Evolutionary conservation across 1,139 yeast genomes (phyloP), one percentile per base, ranked within the genome.

Genomic region (Ogataea hybrid): DNA sequence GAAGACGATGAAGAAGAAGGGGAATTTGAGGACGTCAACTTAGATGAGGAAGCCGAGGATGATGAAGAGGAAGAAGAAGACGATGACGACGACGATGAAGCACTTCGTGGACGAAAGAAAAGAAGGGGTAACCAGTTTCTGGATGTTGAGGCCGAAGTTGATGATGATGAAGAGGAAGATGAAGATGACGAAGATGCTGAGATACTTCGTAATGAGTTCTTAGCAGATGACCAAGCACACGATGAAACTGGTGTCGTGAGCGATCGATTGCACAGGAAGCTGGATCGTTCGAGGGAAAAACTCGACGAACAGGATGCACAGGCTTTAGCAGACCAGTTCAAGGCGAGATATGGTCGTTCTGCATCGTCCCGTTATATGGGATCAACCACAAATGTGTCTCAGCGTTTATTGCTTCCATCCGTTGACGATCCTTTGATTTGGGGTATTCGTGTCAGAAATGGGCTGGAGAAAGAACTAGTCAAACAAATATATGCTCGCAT

Each of bases 101-200:
- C 72, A 7, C 66, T 67, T 3, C 59, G 68, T 43, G 64, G 68
- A 27, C 70, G 72, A 63, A 77, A 79, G 63, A 73, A 83, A 66
- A 75, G 81, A 63, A 73, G 84, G 57, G 79, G 83, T 39, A 92
- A 92, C 64, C 92, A 86, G 71, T 92, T 92, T 65, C 76, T 92
- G 67, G 99, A 92, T 84, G 95, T 92, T 43, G 98, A 92, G 71
- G 99, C 99, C 46, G 98, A 92, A 63, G 99, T 92, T 45, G 96
- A 94, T 63, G 97, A 92, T 48, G 98, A 92, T 54, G 98, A 92
- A 46, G 98, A 92, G 52, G 98, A 92, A 31, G 90, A 88, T 37
- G 97, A 90, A 53, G 97, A 89, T 47, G 96, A 77, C 46, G 82
- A 88, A 53, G 97, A 88, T 55, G 96, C 92, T 9, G 97, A 85